Conservation (phyloP, 768 basidiomycete genomes). For the Omphalotus guepiniiformis region DNA sequence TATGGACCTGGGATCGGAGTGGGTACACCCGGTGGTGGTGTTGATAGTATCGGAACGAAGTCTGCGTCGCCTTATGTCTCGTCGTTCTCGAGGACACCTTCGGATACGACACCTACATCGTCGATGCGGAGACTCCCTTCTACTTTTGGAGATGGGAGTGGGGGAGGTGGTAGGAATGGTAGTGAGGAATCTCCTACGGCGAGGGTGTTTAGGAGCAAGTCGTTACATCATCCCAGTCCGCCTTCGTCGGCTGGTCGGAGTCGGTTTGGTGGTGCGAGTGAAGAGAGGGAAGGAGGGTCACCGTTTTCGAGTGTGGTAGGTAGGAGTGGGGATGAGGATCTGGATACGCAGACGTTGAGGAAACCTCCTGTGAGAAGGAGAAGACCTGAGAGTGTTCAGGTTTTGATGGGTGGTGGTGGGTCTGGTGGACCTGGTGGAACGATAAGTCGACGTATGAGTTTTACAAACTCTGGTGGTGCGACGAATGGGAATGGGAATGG, state of each 20-base stretch:
- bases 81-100: conserved; percentile 10
- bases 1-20: conserved; percentile 16
- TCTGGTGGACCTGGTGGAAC: too few relatives aligned
- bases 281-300: background rate
- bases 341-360: background rate
- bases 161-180: too few relatives aligned
- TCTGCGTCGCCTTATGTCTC: conserved; percentile 14
- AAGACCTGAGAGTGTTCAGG: conserved; percentile 64
- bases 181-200: conserved; percentile 23
- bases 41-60: conserved; percentile 7
- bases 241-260: conserved; percentile 28
- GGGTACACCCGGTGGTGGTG: background rate
- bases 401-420: too few relatives aligned
- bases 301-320: conserved; percentile 1
- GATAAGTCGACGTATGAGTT: too few relatives aligned
- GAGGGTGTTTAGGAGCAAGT: conserved; percentile 50
- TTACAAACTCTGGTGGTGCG: too few relatives aligned
- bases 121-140: background rate
- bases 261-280: conserved; percentile 1
- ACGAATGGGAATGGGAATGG: too few relatives aligned
- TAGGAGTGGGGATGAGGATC: background rate
- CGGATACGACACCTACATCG: background rate
- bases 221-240: conserved; percentile 44
- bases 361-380: conserved; percentile 42
- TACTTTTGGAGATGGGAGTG: background rate